These are phyloP conservation scores for Microdochium nivale DNA, from an alignment of 2,329 filamentous ascomycete genomes.

Conservation along the genomic window DNA sequence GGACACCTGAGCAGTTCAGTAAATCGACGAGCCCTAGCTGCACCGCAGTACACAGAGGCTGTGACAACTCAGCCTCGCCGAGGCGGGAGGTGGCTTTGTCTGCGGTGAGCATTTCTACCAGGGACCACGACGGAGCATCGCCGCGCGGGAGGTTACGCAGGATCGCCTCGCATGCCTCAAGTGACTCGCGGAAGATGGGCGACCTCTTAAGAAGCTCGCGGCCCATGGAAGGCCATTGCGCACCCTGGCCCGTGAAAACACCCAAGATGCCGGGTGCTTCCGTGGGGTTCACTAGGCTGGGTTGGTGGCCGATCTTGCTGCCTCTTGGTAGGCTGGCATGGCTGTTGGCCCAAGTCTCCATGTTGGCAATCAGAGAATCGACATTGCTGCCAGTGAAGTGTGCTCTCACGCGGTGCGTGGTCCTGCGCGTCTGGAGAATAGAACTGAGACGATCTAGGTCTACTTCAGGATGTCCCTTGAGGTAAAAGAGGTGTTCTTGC, in stretches of 20 bases:
- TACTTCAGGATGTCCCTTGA: background rate
- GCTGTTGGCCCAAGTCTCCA: too few species aligned
- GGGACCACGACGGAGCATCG: background rate
- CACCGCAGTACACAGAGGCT: conserved; percentile 23
- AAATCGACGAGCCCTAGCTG: conserved; percentile 22
- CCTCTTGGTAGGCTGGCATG: too few species aligned
- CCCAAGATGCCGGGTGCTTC: conserved; percentile 7
- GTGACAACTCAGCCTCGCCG: conserved; percentile 9
- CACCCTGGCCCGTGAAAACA: conserved; percentile 19
- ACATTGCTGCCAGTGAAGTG: conserved; percentile 1
- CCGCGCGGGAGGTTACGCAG: background rate
- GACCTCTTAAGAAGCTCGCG: conserved; percentile 9
- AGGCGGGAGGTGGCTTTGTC: conserved; percentile 2
- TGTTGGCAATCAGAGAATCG: background rate
- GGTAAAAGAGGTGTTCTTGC: conserved; percentile 3
- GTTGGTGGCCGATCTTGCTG: background rate
- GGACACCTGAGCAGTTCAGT: conserved; percentile 9
- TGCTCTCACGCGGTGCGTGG: conserved; percentile 8
- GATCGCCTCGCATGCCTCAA: background rate
- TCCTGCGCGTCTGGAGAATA: conserved; percentile 12
- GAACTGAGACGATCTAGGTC: conserved; percentile 1
- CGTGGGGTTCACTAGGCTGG: background rate
- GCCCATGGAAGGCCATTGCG: conserved; percentile 24
- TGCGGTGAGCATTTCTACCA: conserved; percentile 1
- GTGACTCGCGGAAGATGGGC: conserved; percentile 2